Base-by-base conservation (phyloP, 2,329 filamentous ascomycete species). In the Arthrinium phaeospermum region DNA sequence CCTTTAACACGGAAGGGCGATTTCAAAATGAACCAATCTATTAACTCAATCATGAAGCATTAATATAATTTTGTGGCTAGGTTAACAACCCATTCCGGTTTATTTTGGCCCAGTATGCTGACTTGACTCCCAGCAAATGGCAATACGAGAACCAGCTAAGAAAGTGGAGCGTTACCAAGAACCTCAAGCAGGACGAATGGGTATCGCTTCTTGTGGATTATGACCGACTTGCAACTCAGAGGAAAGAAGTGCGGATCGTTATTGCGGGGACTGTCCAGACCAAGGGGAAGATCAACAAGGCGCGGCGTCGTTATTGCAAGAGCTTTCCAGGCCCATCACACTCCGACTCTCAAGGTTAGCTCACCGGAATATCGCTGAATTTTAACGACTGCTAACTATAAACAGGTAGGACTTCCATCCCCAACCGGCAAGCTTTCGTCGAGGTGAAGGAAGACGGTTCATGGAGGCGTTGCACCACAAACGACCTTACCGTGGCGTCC, bases 101-200 rank as follows among this genome's bases (percentile, higher is more conserved):
- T 34, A 14, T n/a, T 34, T 6, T 1, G 14, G n/a, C 8, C 13
- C 8, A 27, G 12, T 4, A 12, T 24, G 2, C 4, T 10, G 37
- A 37, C 37, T 37, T 37, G 37, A 37, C 3, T 3, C 24, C 3
- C 19, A 67, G 64, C 19, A 16, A 67, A 6, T 67, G 22, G 13
- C 64, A 67, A 19, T 67, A 67, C 16, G 64, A 67, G 6, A 45
- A n/a, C 8, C 64, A 67, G 44, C 22, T 67, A 19, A 67, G 10
- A 24, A 41, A 44, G 0, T 67, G 64, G 64, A 16, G 37, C 14
- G 13, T 27, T n/a, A 13, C 37, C 22, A 67, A 67, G 16, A 67
- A 67, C 6, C 64, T 67, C 37, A 67, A 45, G 44, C 64, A 14
- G 22, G 16, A 16, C 37, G 64, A 67, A 45, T 67, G 64, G 64